Percentiles rank a stretch among this genome's conserved stretches.
Conservation (phyloP, 352 stramenopile species). For the Blastocystis sp. region DNA sequence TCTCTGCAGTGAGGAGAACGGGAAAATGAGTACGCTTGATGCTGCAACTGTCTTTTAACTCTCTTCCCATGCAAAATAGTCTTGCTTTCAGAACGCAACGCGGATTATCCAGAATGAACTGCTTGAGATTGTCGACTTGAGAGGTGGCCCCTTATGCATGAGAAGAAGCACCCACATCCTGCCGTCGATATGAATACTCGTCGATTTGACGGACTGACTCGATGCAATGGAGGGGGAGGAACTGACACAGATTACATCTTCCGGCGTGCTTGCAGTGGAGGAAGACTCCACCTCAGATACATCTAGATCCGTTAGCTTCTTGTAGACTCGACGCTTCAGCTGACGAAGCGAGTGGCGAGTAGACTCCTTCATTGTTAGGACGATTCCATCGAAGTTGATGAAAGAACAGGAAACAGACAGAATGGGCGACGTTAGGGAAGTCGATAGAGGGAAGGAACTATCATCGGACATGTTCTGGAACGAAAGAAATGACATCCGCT, state of each 20-base stretch:
- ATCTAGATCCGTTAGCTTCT: constrained; percentile 9
- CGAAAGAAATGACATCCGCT: constrained; percentile 1
- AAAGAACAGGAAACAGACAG: constrained; percentile 3
- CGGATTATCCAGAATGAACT: constrained; percentile 15
- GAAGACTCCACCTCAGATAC: background rate
- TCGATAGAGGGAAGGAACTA: background rate
- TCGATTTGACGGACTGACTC: background rate
- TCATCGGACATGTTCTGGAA: constrained; percentile 17
- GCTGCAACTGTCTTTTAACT: constrained; percentile 6
- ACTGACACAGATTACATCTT: constrained; percentile 31
- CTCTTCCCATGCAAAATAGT: constrained; percentile 48
- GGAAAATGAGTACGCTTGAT: constrained; percentile 2
- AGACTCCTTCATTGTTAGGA: constrained; percentile 12
- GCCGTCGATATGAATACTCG: constrained; percentile 17
- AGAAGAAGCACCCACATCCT: background rate
- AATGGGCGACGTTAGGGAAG: constrained; percentile 15
- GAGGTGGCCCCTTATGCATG: background rate
- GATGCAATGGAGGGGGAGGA: background rate
- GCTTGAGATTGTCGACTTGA: constrained; percentile 5
- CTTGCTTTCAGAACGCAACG: background rate
- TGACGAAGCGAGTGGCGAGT: constrained; percentile 14
- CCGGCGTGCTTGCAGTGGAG: background rate
- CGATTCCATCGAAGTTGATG: constrained; percentile 33
- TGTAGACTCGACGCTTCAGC: constrained; percentile 33
- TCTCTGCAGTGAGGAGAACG: background rate